Evolutionary conservation across 2,329 filamentous ascomycete species (phyloP), one percentile per base, ranked within the genome.

Genomic region (Rasamsonia emersonii): DNA sequence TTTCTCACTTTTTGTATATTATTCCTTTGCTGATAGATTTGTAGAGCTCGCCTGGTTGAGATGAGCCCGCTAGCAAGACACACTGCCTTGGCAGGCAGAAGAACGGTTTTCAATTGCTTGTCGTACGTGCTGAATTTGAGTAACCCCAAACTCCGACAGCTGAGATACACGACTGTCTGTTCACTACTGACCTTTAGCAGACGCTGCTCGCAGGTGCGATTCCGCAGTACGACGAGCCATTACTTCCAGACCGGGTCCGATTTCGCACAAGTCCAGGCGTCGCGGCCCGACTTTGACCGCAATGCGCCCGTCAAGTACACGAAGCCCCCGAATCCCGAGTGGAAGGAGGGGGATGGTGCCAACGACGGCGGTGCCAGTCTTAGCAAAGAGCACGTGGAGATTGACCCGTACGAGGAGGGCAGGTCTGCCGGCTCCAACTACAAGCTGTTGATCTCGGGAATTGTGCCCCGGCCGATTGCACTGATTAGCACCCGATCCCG

Each of bases 361-460:
- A 67, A 59, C 18, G 60, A 65, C 40, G 52, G 57, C 11, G 67
- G 69, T 9, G 62, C 61, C 30, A 58, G 60, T 35, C 48, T 73
- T 40, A 53, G 64, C 33, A 73, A 75, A 37, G 55, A 64, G 1
- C 84, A 94, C 61, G 59, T 89, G 42, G 65, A 78, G 50, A 93
- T 95, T 47, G 80, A 94, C 57, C 88, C 88, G 0, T 77, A 88
- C 54, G 79, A 71, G 35, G 64, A 76, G 17, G 82, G 78, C 18
- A 73, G 88, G 0, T 70, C 77, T 0, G 61, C 75, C 0, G 62
- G 67, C 1, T 77, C 73, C 62, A 95, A 95, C 70, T 95, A 96
- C 73, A 94, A 93, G 62, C 73, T 95, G 9, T 68, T 95, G 39
- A 93, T 95, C 58, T 83, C 77, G 11, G 77, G 76, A 41, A 75